Conservation (phyloP, 2,329 filamentous ascomycete species). For the Colletotrichum sp. region DNA sequence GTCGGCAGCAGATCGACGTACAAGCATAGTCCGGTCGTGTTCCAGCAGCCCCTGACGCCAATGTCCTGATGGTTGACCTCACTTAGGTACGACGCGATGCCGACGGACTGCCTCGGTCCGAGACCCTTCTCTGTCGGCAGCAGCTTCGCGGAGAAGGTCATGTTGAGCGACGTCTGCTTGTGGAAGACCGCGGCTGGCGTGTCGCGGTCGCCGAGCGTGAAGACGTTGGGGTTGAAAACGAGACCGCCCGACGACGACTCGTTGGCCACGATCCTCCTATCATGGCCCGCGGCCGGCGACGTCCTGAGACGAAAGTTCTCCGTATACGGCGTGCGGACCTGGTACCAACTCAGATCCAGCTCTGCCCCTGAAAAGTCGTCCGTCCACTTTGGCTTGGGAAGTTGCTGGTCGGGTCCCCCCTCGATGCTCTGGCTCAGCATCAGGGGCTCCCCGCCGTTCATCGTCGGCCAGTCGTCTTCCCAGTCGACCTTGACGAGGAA, state of each 20-base stretch:
- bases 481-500: constrained; percentile 27
- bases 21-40: constrained; percentile 25
- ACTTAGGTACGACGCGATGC: constrained; percentile 30
- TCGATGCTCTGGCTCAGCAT: constrained; percentile 6
- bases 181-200: constrained; percentile 30
- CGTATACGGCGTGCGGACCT: constrained; percentile 13
- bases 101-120: constrained; percentile 26
- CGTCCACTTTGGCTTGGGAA: not conserved
- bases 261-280: not conserved
- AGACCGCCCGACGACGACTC: constrained; percentile 23
- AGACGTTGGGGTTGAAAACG: constrained; percentile 34
- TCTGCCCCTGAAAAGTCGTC: not conserved
- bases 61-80: constrained; percentile 31
- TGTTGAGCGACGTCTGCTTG: constrained; percentile 34
- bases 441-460: constrained; percentile 25
- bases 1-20: constrained; percentile 4
- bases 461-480: constrained; percentile 27
- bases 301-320: constrained; percentile 1
- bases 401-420: not conserved
- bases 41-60: constrained; percentile 28
- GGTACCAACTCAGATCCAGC: constrained; percentile 6
- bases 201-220: constrained; percentile 31
- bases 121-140: constrained; percentile 18
- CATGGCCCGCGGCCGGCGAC: not conserved
- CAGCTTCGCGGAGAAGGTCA: constrained; percentile 31